Evolutionary conservation across 495 filamentous ascomycete species (phyloP), one percentile per base, ranked within the genome.

Genomic region (Penicillium pancosmium): DNA sequence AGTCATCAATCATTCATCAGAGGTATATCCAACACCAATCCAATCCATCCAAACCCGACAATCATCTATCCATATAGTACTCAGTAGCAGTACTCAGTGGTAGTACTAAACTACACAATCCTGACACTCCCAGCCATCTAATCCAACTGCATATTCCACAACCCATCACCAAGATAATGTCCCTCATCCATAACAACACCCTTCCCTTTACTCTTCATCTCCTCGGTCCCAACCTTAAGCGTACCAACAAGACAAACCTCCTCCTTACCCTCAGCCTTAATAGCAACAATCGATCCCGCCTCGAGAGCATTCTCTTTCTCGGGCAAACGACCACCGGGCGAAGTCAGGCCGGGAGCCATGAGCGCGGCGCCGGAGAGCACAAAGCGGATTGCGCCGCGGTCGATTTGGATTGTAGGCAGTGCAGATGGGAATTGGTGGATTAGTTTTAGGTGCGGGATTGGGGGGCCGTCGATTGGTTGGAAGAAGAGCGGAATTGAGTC

Each of bases 331-430:
- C 94, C 94, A 1, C 95, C 94, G 0, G 86, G 69, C 9, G 84
- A 88, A 8, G 94, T 98, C 58, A 98, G 69, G 0, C 94, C 94
- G 0, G 94, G 94, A 12, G 90, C 92, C 94, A 98, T 98, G 44
- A 98, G 86, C 54, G 93, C 88, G 0, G 94, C 94, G 21, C 94
- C 94, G 3, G 85, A 87, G 1, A 98, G 83, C 31, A 98, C 93
- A 76, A 98, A 98, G 57, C 95, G 91, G 73, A 98, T 97, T 0
- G 95, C 94, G 52, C 94, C 94, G 50, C 94, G 87, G 73, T 98
- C 93, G 67, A 96, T 92, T 34, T 80, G 78, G 56, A 84, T 73
- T n/a, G 72, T 79, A 6, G 77, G 73, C 36, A 83, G 63, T 38
- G 75, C 78, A 51, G 71, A 60, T 1, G 81, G 80, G 61, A 76